Base-by-base conservation (phyloP, 2,329 filamentous ascomycete genomes). In the Verticillium isaacii region DNA sequence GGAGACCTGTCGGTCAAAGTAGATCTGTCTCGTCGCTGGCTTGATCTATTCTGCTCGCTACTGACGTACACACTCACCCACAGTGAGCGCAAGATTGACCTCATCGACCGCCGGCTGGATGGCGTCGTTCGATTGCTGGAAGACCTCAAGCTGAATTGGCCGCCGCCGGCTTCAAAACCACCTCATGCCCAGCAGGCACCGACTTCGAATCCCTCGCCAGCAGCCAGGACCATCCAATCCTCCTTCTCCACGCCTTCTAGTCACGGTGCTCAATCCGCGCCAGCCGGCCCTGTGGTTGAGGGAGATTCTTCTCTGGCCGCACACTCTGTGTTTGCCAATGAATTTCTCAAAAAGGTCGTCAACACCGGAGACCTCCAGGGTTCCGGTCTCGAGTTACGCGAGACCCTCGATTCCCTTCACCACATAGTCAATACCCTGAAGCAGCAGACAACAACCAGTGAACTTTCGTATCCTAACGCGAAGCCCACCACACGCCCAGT, bases 251-350 rank as follows among this genome's bases (percentile, higher is more conserved):
- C 63, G n/a, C 14, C 66, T 62, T 32, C 65, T 57, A 61, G 63
- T 62, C 57, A 68, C 61, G 14, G 12, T 6, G 8, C 23, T 15
- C 41, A 25, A 6, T 25, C 34, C n/a, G 25, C 17, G 5, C 56
- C 34, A 7, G 19, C 61, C 64, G 54, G 62, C 58, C n/a, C 63
- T 6, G 69, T 75, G 3, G 68, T 80, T 9, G 78, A 81, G 56
- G 79, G 78, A 8, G 76, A 78, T 62, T 79, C 78, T 2, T 81
- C 78, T 1, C 64, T 81, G 29, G 73, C 78, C 7, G 79, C 79
- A 2, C 79, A 81, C 61, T 78, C 78, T 1, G 74, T 73, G 14
- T 81, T 82, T 64, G 79, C 79, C 37, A 79, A 75, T 25, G 76
- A 81, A 57, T 78, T 82, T 54, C 67, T 79, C 2, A 71, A 75